These are phyloP conservation scores for Stephania yunnanensis DNA, from an alignment of 164 flowering plant species.

Conservation along the genomic window DNA sequence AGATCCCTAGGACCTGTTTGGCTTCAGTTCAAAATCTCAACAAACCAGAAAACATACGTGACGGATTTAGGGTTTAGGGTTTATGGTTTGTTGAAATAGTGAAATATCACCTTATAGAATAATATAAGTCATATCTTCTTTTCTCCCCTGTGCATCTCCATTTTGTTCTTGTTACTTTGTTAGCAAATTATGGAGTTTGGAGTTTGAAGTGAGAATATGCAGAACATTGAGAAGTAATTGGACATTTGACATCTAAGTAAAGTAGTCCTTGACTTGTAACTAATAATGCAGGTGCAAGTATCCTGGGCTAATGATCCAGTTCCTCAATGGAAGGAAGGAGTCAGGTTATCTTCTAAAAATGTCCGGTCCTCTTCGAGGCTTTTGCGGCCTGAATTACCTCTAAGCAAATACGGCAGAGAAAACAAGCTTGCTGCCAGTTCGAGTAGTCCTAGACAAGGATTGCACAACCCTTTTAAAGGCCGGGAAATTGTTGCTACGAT, in stretches of 20 bases:
- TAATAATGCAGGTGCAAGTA: conserved; percentile 51
- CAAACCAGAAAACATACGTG: too few species aligned
- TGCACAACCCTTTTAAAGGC: conserved; percentile 45
- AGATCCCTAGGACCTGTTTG: too few species aligned
- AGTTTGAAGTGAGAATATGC: not conserved
- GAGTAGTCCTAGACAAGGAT: conserved; percentile 28
- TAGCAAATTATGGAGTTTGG: not conserved
- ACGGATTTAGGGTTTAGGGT: too few species aligned
- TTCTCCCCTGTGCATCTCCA: not conserved
- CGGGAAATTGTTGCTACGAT: conserved; percentile 81
- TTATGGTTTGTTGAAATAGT: too few species aligned
- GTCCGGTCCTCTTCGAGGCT: conserved; percentile 46
- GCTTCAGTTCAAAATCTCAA: too few species aligned
- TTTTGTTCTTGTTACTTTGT: not conserved
- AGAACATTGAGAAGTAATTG: not conserved
- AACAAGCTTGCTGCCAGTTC: conserved; percentile 40
- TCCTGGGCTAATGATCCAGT: conserved; percentile 60
- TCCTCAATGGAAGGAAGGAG: conserved; percentile 49
- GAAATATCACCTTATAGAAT: too few species aligned
- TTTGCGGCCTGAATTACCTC: conserved; percentile 58
- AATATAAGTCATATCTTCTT: not conserved
- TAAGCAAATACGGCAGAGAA: conserved; percentile 64
- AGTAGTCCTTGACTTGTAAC: not conserved
- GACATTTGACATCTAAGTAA: not conserved
- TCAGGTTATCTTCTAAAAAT: conserved; percentile 22